Evolutionary conservation across 148 eudicot genomes (phyloP), one percentile per base, ranked within the genome.

Genomic region (Rhododendron molle): DNA sequence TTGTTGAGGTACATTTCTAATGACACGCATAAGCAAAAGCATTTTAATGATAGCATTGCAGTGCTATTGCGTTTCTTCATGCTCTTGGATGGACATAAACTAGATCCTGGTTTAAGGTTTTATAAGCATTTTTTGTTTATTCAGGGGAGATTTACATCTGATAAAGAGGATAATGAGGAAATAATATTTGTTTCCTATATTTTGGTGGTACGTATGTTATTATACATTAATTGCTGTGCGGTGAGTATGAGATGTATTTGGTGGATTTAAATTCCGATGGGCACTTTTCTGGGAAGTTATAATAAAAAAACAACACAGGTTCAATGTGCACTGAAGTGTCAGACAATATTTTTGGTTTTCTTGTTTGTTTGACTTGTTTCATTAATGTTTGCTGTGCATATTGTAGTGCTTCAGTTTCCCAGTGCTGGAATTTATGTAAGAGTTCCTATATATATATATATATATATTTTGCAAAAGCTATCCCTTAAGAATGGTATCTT

Each of bases 1-100:
- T 95, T 79, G 93, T 94, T 62, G 99, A 97, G 99, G 99, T 97
- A 28, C 85, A 65, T 81, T 77, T 85, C 69, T 20, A 58, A 30
- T 50, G 43, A 52, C 20, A 40, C 46, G 36, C 30, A 62, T 78
- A 36, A 47, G 74, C 71, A 47, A 76, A 46, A 80, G 79, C 44
- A 76, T 78, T 79, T 58, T 58, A 21, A 58, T 20, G 6, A 18
- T 56, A 20, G n/a, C n/a, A 58, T 58, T 58, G 26, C 52, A 78
- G 30, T n/a, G 5, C 78, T 47, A 32, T 65, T 5, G 15, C 18
- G 36, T 46, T 83, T 20, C 82, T 78, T 86, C 10, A 0, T 7
- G 52, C 36, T 73, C 56, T 78, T 87, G 21, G 28, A 60, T 78
- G 28, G 80, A 60, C 65, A 83, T 62, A 20, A 56, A 43, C 12